Evolutionary conservation across 2,329 filamentous ascomycete species (phyloP).

Genomic region (Aurifilum marmelostoma): DNA sequence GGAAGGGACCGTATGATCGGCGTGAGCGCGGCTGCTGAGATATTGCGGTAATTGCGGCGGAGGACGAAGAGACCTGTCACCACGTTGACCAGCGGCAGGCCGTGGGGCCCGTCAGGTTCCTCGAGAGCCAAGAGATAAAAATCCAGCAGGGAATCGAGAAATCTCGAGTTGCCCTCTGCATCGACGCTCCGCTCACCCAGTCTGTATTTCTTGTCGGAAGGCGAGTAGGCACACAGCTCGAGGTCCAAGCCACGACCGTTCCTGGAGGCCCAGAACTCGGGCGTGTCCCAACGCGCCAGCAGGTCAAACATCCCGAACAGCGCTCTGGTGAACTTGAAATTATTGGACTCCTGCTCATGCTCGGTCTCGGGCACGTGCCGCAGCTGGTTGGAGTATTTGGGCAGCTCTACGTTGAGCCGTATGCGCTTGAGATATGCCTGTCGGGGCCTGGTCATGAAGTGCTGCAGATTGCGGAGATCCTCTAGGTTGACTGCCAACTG

Average conservation of each 20-base stretch:
- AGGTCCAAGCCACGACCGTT: constrained; percentile 31
- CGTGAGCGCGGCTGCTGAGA: constrained; percentile 24
- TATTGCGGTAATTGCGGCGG: constrained; percentile 29
- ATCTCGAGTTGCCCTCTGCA: constrained; percentile 34
- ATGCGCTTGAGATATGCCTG: constrained; percentile 33
- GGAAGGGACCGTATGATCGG: constrained; percentile 26
- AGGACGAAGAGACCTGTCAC: constrained; percentile 25
- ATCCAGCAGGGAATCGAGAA: constrained; percentile 34
- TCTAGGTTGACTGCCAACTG: constrained; percentile 30
- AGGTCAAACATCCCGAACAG: constrained; percentile 35
- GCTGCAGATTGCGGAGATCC: constrained; percentile 33
- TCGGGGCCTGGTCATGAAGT: constrained; percentile 30
- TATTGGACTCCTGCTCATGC: constrained; percentile 35
- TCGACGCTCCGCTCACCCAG: constrained; percentile 33
- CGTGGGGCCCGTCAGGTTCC: constrained; percentile 26
- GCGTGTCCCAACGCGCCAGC: constrained; percentile 33
- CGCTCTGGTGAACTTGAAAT: constrained; percentile 33
- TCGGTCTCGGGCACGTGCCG: constrained; percentile 32
- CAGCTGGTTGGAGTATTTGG: constrained; percentile 30
- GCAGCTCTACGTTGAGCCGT: constrained; percentile 33
- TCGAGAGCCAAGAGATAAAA: constrained; percentile 27
- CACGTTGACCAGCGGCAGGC: constrained; percentile 26
- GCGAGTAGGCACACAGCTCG: constrained; percentile 34
- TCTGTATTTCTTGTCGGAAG: constrained; percentile 31
- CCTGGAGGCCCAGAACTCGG: constrained; percentile 16